phyloP scores from a whole-genome alignment of 345 rosid species.

The Linum lewisii region DNA sequence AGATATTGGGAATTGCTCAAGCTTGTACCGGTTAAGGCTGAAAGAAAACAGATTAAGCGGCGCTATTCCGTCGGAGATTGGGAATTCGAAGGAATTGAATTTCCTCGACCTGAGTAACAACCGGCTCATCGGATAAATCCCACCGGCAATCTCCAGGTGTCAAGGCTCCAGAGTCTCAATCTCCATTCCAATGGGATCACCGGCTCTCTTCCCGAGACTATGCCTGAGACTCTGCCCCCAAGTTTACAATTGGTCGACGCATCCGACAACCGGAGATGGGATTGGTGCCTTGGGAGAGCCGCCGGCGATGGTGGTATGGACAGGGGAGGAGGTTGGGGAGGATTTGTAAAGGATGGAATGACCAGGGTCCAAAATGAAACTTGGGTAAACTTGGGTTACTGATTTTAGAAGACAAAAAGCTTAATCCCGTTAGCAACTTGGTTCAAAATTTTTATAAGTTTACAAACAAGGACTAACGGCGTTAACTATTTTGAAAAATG shows the following conservation, averaged over 20 bases:
- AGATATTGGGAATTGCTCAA: conserved; percentile 75
- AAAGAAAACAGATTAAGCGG: conserved; percentile 62
- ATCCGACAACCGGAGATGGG: conserved; percentile 66
- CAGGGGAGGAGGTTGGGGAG: no score
- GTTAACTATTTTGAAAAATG: no score
- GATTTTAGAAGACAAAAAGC: no score
- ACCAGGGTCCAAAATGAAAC: no score
- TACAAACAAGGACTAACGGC: no score
- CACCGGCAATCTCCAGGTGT: conserved; percentile 49
- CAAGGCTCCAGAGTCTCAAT: conserved; percentile 59
- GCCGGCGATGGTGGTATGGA: no score
- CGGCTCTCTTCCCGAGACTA: conserved; percentile 57
- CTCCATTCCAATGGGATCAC: conserved; percentile 70
- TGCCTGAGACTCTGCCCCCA: conserved; percentile 51
- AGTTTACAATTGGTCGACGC: conserved; percentile 58
- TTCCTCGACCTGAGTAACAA: conserved; percentile 69
- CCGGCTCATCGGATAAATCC: conserved; percentile 54
- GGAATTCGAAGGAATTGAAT: conserved; percentile 48
- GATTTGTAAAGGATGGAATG: no score
- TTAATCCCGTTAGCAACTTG: no score
- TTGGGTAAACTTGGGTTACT: no score
- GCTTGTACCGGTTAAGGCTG: conserved; percentile 52
- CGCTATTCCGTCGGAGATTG: conserved; percentile 68
- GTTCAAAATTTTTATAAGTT: no score
- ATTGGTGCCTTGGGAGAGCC: no score